These are phyloP conservation scores for Stentor coeruleus DNA, from an alignment of 73 alveolate genomes.

Conservation along the genomic window DNA sequence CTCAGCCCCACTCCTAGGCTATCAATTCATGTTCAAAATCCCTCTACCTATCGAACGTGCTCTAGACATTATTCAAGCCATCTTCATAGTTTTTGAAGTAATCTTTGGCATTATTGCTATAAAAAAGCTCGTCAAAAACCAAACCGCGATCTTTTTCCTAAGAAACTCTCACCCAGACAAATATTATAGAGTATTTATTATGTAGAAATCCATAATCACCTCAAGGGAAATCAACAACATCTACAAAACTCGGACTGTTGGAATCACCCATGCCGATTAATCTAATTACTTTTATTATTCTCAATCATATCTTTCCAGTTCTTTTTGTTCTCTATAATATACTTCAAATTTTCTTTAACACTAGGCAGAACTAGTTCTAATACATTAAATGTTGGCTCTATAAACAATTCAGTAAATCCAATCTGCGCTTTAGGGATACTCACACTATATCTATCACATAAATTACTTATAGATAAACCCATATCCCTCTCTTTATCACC, in stretches of 20 bases:
- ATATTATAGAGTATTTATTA: not conserved
- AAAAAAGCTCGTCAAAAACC: conserved; percentile 1
- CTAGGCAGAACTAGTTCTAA: too few relatives aligned
- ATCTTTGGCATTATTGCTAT: conserved; percentile 14
- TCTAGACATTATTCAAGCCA: conserved; percentile 1
- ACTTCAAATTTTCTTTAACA: too few relatives aligned
- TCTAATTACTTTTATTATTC: not conserved
- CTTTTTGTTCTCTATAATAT: too few relatives aligned
- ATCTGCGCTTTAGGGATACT: conserved; percentile 78
- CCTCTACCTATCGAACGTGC: not conserved
- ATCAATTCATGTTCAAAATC: not conserved
- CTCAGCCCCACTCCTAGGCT: not conserved
- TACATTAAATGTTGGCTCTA: too few relatives aligned
- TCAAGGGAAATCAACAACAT: not conserved
- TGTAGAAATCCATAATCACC: not conserved
- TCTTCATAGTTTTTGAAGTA: conserved; percentile 7
- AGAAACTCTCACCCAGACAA: conserved; percentile 14
- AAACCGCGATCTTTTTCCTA: conserved; percentile 21
- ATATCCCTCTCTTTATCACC: conserved; percentile 68
- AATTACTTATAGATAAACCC: conserved; percentile 70
- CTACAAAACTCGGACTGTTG: not conserved
- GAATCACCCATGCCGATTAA: not conserved
- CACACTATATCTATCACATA: conserved; percentile 72
- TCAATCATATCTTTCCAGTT: too few relatives aligned
- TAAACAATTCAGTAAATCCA: conserved; percentile 88